phyloP scores from a whole-genome alignment of 2,329 filamentous ascomycete genomes.

The Acrocalymma vagum region DNA sequence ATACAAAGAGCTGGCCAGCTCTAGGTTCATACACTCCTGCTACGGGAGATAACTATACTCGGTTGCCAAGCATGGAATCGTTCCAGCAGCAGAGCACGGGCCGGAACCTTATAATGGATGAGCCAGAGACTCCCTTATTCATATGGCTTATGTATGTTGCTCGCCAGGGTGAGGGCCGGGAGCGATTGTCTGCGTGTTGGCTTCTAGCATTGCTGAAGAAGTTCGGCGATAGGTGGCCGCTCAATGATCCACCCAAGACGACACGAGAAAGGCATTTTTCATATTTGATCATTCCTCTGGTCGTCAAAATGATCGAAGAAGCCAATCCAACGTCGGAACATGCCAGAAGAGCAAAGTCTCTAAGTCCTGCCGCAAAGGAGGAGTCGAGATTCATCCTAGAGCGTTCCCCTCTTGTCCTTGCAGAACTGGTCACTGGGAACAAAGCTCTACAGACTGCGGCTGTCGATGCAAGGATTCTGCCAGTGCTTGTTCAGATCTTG shows the following conservation, averaged over 20 bases:
- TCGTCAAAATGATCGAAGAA: conserved; percentile 58
- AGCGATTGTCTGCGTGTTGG: conserved; percentile 53
- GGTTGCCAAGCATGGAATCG: conserved; percentile 43
- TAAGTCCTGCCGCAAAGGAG: conserved; percentile 57
- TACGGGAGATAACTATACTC: conserved; percentile 36
- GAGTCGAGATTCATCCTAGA: conserved; percentile 41
- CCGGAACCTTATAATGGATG: conserved; percentile 45
- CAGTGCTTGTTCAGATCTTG: conserved; percentile 68
- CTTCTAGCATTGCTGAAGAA: conserved; percentile 48
- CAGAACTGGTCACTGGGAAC: conserved; percentile 80
- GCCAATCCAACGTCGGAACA: conserved; percentile 33
- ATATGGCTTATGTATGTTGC: conserved; percentile 58
- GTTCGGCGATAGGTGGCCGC: conserved; percentile 45
- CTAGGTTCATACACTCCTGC: conserved; percentile 44
- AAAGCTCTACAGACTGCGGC: conserved; percentile 83
- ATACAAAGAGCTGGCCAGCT: conserved; percentile 54
- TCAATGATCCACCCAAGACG: conserved; percentile 46
- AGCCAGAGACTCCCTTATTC: conserved; percentile 56
- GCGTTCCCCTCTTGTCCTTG: conserved; percentile 77
- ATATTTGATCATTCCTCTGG: conserved; percentile 55
- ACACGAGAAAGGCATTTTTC: conserved; percentile 53
- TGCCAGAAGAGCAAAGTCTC: conserved; percentile 26
- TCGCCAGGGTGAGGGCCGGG: conserved; percentile 49
- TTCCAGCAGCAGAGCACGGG: conserved; percentile 32
- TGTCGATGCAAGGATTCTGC: conserved; percentile 72